A percentile compares a stretch with the other conserved stretches of the same genome.
Conservation (phyloP, 208 protist genomes). For the Crithidia expoeki region DNA sequence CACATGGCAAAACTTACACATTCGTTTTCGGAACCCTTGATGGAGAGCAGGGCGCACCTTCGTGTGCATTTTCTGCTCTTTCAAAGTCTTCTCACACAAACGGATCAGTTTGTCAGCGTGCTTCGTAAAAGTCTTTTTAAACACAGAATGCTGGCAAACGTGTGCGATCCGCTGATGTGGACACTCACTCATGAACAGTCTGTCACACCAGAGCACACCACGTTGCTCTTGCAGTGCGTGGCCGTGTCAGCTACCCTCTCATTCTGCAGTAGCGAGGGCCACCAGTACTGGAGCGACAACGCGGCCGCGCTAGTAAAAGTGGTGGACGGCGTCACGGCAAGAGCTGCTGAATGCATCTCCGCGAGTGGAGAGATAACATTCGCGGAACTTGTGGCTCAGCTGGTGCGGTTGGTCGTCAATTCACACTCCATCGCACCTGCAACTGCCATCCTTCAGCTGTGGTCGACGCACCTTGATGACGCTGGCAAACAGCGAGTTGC, state of each 20-base stretch:
- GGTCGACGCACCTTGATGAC: constrained; percentile 25
- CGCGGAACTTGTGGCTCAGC: constrained; percentile 37
- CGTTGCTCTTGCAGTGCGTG: constrained; percentile 16
- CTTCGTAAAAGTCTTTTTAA: constrained; percentile 18
- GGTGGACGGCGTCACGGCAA: background rate
- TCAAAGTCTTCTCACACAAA: constrained; percentile 23
- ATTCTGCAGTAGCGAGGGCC: constrained; percentile 14
- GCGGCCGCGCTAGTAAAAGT: background rate
- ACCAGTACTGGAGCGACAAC: constrained; percentile 13
- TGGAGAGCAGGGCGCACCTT: background rate
- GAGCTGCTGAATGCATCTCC: background rate
- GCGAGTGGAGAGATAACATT: constrained; percentile 2
- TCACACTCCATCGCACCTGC: constrained; percentile 9
- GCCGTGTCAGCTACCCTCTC: constrained; percentile 21
- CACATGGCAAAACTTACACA: constrained; percentile 19
- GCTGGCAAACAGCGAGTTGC: constrained; percentile 27
- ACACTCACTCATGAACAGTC: background rate
- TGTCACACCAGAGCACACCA: background rate
- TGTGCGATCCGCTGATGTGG: constrained; percentile 16
- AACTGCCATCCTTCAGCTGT: constrained; percentile 21
- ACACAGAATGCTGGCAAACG: constrained; percentile 1
- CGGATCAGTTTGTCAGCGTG: constrained; percentile 13
- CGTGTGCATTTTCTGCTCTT: constrained; percentile 25
- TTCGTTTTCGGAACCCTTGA: background rate
- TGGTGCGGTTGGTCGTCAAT: constrained; percentile 51